Evolutionary conservation across 2,329 filamentous ascomycete genomes (phyloP).

Genomic region (Venturia effusa): DNA sequence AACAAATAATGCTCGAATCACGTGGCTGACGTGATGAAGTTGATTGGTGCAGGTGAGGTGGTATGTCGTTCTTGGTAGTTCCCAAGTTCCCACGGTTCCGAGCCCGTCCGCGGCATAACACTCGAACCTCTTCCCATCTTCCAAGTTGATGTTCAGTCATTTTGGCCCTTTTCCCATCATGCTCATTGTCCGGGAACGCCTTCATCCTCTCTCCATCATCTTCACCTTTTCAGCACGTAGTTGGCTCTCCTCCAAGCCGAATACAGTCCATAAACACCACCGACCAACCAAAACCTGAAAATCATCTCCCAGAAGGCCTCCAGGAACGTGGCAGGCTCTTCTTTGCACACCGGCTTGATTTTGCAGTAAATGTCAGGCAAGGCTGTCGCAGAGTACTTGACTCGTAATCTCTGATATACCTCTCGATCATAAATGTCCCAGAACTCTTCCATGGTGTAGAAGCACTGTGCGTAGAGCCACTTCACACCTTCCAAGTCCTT

Average conservation of each 20-base stretch:
- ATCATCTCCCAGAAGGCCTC: slow-evolving; percentile 2
- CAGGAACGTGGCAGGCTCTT: background rate
- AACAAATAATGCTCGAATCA: background rate
- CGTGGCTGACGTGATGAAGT: background rate
- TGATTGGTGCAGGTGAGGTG: background rate
- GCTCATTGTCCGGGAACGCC: background rate
- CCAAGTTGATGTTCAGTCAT: background rate
- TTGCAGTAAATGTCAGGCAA: slow-evolving; percentile 59
- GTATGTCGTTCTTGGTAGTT: background rate
- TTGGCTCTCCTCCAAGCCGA: slow-evolving; percentile 5
- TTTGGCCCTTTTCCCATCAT: background rate
- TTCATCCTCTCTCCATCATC: background rate
- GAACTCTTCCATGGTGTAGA: slow-evolving; percentile 57
- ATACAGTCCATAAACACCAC: slow-evolving; percentile 4
- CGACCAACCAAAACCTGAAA: slow-evolving; percentile 5
- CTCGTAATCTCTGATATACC: slow-evolving; percentile 48
- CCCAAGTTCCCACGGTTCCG: background rate
- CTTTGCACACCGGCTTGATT: slow-evolving; percentile 25
- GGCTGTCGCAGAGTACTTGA: slow-evolving; percentile 47
- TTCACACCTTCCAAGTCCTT: slow-evolving; percentile 53
- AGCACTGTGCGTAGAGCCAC: slow-evolving; percentile 60
- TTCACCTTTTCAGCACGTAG: slow-evolving; percentile 1
- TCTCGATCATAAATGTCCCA: slow-evolving; percentile 52
- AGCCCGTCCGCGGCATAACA: background rate
- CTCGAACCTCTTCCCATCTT: background rate